Base-by-base conservation (phyloP, 371 early-diverging fungal species). In the Apophysomyces ossiformis region DNA sequence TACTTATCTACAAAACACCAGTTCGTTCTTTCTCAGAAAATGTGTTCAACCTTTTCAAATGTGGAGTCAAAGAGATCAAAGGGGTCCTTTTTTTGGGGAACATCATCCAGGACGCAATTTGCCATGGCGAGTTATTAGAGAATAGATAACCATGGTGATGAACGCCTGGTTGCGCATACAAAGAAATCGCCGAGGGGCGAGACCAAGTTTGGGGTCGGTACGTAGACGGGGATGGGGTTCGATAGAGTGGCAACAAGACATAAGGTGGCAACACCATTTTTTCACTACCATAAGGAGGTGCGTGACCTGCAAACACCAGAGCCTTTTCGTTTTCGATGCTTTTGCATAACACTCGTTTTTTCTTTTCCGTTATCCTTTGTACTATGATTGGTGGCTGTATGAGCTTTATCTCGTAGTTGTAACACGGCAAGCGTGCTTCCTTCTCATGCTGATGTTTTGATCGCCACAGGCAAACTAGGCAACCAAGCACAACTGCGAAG, bases 331-430 rank as follows among this genome's bases (percentile, higher is more conserved):
- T 50, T 5, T n/a, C n/a, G 21, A 50, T 50, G 4, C 54, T 21
- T 50, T 50, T 50, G 54, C 54, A 50, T 50, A 50, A 21, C 54
- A 50, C 54, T 50, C 54, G 54, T 21, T n/a, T 50, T 50, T 26
- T 50, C 11, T 50, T 50, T 21, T n/a, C 21, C 21, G 54, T 18
- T 7, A 50, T 26, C 21, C 54, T 16, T 50, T 26, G 18, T 50
- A 26, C 54, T 21, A 21, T 50, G 18, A 5, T 50, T 16, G 54
- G 54, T 0, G 54, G 54, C 26, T 4, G 54, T 21, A 18, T 50
- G 5, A 50, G 21, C 0, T 32, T 21, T 21, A 26, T 4, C 21
- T 50, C 54, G 21, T 50, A 21, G 21, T 21, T 18, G 8, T n/a
- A n/a, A 21, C 8, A 50, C 9, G 54, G 54, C 9, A 50, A 50